Base-by-base conservation (phyloP, 192 early-diverging fungal species). In the Coemansia sp. region DNA sequence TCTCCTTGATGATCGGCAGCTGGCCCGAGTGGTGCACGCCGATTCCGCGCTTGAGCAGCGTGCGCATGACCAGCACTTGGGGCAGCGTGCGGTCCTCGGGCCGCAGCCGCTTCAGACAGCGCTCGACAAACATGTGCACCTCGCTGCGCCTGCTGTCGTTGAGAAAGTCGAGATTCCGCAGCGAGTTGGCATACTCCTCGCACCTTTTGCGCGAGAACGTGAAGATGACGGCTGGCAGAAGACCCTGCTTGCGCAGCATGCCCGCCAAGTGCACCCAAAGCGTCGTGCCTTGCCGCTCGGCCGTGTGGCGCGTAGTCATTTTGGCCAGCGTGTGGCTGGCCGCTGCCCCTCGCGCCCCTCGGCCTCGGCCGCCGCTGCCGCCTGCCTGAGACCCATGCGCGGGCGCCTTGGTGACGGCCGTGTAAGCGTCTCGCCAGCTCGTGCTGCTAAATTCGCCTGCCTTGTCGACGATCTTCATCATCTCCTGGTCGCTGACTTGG, bases 1-100 rank as follows among this genome's bases (percentile, higher is more conserved):
- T 92, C 88, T 99, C 97, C 82, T 99, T 99, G 62, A 99, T 87
- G 70, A 99, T 96, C 7, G 97, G 97, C 60, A 99, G 86, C 42
- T 97, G 86, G 43, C 97, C 97, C 63, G 94, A 89, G 74, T 99
- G 97, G 86, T 99, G 97, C 19, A 99, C 95, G 9, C 93, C 97
- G 64, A 99, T 95, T 42, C 97, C 97, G 62, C 95, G 91, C 63
- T 83, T 84, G 33, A 99, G 80, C 70, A 96, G 79, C 32, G 94
- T 92, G 23, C 91, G 84, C 84, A 95, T 94, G 19, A 89, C 88
- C 13, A 90, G 63, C 46, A 99, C 88, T 83, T 99, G 97, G 6
- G 96, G 96, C 50, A 99, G 80, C 61, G 89, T 82, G 39, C 88
- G 88, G 75, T 99, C 96, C 8, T 89, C 88, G 3, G 90, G 92